A percentile compares a stretch with the other conserved stretches of the same genome.
Evolutionary conservation across 1,284 basidiomycete species (phyloP).

Genomic region (Austroboletus niveus): DNA sequence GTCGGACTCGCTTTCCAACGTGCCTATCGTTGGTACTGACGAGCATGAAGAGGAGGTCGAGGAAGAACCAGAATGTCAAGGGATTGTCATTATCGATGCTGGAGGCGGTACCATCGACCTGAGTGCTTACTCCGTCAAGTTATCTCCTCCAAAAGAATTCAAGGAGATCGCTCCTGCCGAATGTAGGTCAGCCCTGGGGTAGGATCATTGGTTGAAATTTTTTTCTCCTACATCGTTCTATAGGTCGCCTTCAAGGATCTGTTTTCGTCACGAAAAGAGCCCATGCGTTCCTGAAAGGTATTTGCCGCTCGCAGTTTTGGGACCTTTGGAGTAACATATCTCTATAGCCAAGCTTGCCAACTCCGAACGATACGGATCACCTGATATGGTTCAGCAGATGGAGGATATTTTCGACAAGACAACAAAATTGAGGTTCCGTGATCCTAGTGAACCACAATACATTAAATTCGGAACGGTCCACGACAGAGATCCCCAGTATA

Average conservation of each 20-base stretch:
- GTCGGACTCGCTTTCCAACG: constrained; percentile 22
- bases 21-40: constrained; percentile 12
- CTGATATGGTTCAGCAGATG: constrained; percentile 41
- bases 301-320: not conserved
- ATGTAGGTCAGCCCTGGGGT: constrained; percentile 28
- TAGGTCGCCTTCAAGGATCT: constrained; percentile 36
- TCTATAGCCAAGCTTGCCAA: constrained; percentile 33
- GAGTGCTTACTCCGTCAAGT: constrained; percentile 41
- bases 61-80: constrained; percentile 28
- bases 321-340: constrained; percentile 13
- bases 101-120: constrained; percentile 59
- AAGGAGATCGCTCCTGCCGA: constrained; percentile 40
- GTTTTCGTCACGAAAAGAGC: constrained; percentile 45
- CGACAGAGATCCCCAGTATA: constrained; percentile 42
- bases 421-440: constrained; percentile 46
- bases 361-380: constrained; percentile 23
- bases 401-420: constrained; percentile 45
- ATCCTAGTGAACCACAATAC: constrained; percentile 38
- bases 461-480: constrained; percentile 46
- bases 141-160: constrained; percentile 29
- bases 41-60: constrained; percentile 7
- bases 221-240: not conserved
- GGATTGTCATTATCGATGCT: constrained; percentile 49
- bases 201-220: rapidly evolving
- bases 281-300: constrained; percentile 34